Percentiles rank a stretch among this genome's conserved stretches.
phyloP scores from a whole-genome alignment of 768 basidiomycete species.

The Pisolithus microcarpus region DNA sequence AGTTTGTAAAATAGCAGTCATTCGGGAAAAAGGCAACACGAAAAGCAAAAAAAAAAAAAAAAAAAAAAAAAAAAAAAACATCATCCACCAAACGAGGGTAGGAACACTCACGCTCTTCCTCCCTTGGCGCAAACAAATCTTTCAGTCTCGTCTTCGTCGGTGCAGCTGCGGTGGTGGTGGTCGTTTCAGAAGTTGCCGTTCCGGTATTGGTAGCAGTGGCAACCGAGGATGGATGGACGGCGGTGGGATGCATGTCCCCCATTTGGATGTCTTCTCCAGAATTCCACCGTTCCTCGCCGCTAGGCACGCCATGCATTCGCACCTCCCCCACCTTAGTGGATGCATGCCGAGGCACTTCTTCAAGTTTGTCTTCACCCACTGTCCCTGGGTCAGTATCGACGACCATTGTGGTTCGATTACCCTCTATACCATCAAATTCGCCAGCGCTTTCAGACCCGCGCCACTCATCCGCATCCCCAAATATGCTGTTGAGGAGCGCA shows the following conservation, averaged over 20 bases:
- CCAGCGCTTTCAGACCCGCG: constrained; percentile 51
- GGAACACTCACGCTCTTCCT: constrained; percentile 49
- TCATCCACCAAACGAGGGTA: too few relatives aligned
- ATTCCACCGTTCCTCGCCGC: too few relatives aligned
- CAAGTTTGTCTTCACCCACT: constrained; percentile 20
- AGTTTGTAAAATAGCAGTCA: neutral
- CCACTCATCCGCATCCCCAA: constrained; percentile 52
- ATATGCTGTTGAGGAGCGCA: constrained; percentile 44
- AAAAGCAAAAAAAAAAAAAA: neutral
- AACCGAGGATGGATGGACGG: too few relatives aligned
- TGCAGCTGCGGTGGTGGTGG: too few relatives aligned
- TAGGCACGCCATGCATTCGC: too few relatives aligned
- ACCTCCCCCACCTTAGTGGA: too few relatives aligned
- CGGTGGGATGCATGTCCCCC: too few relatives aligned
- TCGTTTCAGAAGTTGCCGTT: too few relatives aligned
- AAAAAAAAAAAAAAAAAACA: neutral
- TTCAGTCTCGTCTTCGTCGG: too few relatives aligned
- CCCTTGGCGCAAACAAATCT: constrained; percentile 56
- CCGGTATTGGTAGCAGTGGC: too few relatives aligned
- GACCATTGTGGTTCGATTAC: neutral
- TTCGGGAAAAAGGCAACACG: neutral
- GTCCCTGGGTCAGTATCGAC: constrained; percentile 13
- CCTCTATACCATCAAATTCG: constrained; percentile 39
- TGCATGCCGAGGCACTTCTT: too few relatives aligned
- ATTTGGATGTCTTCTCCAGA: too few relatives aligned